These are phyloP conservation scores for Ploettnerulaceae sp. DNA, from an alignment of 2,329 filamentous ascomycete species.

Conservation along the genomic window DNA sequence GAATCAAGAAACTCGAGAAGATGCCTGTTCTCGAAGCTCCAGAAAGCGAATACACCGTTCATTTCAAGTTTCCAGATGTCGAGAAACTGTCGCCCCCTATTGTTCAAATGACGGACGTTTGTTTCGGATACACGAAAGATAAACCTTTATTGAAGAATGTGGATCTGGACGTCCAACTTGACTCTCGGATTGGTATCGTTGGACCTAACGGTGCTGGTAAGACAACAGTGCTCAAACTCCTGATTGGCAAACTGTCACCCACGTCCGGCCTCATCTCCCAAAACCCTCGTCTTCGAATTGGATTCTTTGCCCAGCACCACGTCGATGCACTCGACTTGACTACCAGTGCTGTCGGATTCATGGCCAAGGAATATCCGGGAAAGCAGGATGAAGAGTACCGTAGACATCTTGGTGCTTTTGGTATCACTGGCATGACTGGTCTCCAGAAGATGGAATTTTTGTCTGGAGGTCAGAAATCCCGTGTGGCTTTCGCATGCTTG, in stretches of 20 bases:
- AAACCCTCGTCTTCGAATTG: constrained; percentile 81
- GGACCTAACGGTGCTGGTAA: constrained; percentile 98
- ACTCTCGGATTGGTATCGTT: constrained; percentile 98
- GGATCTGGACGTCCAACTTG: constrained; percentile 93
- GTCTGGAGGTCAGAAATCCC: constrained; percentile 96
- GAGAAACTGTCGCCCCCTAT: constrained; percentile 97
- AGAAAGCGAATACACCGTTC: constrained; percentile 90
- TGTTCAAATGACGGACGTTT: constrained; percentile 91
- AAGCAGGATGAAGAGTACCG: constrained; percentile 96
- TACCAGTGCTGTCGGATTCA: constrained; percentile 87
- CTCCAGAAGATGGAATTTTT: constrained; percentile 92
- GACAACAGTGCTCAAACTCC: constrained; percentile 95
- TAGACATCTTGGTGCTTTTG: constrained; percentile 84
- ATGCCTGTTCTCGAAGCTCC: constrained; percentile 90
- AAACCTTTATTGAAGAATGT: constrained; percentile 78
- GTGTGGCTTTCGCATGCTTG: constrained; percentile 96
- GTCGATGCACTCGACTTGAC: constrained; percentile 92
- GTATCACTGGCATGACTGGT: constrained; percentile 89
- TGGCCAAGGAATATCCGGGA: constrained; percentile 87
- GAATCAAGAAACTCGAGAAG: constrained; percentile 97
- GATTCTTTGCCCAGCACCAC: constrained; percentile 98
- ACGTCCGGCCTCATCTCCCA: constrained; percentile 79
- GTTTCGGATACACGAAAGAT: constrained; percentile 81
- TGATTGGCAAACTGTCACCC: constrained; percentile 78
- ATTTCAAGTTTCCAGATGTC: constrained; percentile 96